Percentiles rank a stretch among this genome's conserved stretches.
Conservation (phyloP, 805 yeast species). For the Metschnikowia orientalis region DNA sequence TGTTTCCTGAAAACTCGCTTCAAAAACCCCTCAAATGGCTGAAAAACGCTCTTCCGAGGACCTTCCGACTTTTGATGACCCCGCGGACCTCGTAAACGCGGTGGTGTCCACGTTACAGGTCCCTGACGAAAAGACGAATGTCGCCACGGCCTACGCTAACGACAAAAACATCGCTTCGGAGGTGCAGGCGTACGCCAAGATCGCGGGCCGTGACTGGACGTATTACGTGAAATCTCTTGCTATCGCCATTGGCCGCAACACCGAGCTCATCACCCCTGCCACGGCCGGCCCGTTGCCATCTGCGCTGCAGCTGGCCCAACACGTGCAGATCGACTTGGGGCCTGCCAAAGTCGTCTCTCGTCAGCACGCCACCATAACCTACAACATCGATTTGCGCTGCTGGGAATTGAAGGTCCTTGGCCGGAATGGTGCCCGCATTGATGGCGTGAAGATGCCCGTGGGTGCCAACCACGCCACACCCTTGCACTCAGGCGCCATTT, state of each 20-base stretch:
- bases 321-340: conserved; percentile 85
- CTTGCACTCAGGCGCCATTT: conserved; percentile 78
- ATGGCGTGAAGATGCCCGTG: conserved; percentile 54
- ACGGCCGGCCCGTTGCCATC: conserved; percentile 18
- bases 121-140: conserved; percentile 74
- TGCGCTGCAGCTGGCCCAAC: conserved; percentile 18
- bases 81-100: conserved; percentile 63
- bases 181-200: conserved; percentile 97
- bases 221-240: conserved; percentile 78
- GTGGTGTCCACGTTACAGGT: conserved; percentile 64
- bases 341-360: conserved; percentile 97
- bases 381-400: conserved; percentile 64
- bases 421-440: conserved; percentile 90
- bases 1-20: no score
- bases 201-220: conserved; percentile 92
- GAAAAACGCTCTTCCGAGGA: conserved; percentile 14
- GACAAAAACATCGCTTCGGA: conserved; percentile 65
- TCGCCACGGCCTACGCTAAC: conserved; percentile 68
- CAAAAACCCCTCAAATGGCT: not conserved
- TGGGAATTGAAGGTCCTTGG: conserved; percentile 89
- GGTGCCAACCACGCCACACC: conserved; percentile 50
- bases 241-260: conserved; percentile 82
- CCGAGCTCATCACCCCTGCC: conserved; percentile 44
- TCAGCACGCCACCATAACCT: conserved; percentile 79
- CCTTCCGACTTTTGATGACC: conserved; percentile 48